Percentiles rank a stretch among this genome's conserved stretches.
Conservation (phyloP, 371 early-diverging fungal species). For the Smittium culicis region DNA sequence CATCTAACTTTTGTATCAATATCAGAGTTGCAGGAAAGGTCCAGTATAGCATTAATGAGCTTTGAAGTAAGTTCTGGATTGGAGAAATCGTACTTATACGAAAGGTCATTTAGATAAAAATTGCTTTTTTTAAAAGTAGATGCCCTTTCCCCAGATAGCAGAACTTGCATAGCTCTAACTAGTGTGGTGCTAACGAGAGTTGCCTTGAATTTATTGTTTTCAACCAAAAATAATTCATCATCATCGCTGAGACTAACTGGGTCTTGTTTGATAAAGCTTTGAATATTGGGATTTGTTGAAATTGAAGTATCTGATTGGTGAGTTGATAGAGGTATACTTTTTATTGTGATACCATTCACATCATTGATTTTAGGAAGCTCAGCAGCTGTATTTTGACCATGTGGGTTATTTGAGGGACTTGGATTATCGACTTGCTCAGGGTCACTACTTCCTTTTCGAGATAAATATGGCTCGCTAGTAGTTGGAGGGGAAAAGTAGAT, state of each 20-base stretch:
- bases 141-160: background rate
- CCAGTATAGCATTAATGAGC: background rate
- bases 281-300: background rate
- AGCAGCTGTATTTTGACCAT: background rate
- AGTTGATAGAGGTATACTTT: background rate
- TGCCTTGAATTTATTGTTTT: background rate
- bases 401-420: background rate
- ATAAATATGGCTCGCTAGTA: background rate
- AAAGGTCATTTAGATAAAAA: background rate
- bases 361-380: background rate
- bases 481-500: background rate
- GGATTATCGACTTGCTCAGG: background rate
- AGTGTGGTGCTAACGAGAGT: background rate
- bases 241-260: background rate
- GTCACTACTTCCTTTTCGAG: background rate
- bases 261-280: background rate
- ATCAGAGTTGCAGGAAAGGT: background rate
- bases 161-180: background rate
- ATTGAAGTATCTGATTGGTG: background rate
- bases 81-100: background rate
- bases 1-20: background rate
- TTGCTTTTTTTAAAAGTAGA: background rate
- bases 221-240: no score
- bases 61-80: conserved; percentile 1
- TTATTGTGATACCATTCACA: background rate